Percentiles rank a stretch among this genome's conserved stretches.
Evolutionary conservation across 2,329 filamentous ascomycete genomes (phyloP).

Genomic region (Penicillium nordicum): DNA sequence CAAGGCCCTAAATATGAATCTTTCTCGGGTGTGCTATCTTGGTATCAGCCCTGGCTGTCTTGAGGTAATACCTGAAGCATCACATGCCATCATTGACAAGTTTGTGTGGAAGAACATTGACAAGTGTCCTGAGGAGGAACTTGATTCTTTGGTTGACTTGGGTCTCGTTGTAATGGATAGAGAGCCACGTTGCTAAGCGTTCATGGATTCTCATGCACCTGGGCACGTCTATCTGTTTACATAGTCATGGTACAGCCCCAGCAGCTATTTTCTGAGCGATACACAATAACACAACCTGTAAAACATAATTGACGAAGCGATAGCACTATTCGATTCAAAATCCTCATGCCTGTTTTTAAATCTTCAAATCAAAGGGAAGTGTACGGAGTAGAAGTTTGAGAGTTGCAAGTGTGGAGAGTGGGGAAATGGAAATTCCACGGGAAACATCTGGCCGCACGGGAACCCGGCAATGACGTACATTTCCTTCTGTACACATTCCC

Average conservation of each 20-base stretch:
- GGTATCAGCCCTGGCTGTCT: constrained; percentile 2
- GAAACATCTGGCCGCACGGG: not conserved
- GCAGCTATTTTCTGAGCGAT: not conserved
- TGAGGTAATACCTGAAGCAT: not conserved
- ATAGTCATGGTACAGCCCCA: not conserved
- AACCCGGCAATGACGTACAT: constrained; percentile 5
- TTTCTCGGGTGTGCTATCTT: constrained; percentile 3
- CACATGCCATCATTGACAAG: constrained; percentile 1
- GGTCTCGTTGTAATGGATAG: not conserved
- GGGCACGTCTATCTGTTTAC: not conserved
- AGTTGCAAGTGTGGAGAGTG: not conserved
- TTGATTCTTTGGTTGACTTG: constrained; percentile 1
- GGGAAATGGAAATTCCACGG: not conserved
- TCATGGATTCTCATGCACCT: not conserved
- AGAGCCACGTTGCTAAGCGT: not conserved
- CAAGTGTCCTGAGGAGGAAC: constrained; percentile 4
- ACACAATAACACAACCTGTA: not conserved
- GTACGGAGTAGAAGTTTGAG: not conserved
- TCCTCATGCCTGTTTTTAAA: not conserved
- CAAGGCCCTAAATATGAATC: not conserved
- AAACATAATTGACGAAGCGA: not conserved
- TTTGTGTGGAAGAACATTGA: constrained; percentile 7
- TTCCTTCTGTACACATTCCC: constrained; percentile 6
- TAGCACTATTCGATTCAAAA: not conserved
- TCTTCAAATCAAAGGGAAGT: not conserved